A percentile compares a stretch with the other conserved stretches of the same genome.
Evolutionary conservation across 805 yeast species (phyloP).

Genomic region (Myxozyma neglecta): DNA sequence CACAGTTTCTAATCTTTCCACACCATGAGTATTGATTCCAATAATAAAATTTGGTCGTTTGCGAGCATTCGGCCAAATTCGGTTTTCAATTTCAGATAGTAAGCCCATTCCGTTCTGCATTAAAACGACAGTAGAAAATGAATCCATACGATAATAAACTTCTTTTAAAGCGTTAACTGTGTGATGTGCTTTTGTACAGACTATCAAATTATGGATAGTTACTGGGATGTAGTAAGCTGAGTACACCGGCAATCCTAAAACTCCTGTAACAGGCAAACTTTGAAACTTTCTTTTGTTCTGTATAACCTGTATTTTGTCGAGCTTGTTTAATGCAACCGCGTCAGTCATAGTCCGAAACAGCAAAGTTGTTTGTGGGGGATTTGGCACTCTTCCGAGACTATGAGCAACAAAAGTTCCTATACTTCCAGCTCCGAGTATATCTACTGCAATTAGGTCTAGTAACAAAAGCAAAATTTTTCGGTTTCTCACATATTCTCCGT

Average conservation of each 20-base stretch:
- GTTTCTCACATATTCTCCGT: background rate
- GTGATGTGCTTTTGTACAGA: conserved; percentile 79
- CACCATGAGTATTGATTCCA: conserved; percentile 84
- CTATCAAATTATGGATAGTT: conserved; percentile 57
- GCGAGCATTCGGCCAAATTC: conserved; percentile 53
- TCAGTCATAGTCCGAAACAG: conserved; percentile 6
- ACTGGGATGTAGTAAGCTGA: conserved; percentile 15
- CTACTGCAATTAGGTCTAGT: background rate
- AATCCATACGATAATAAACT: conserved; percentile 1
- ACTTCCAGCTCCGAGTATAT: conserved; percentile 18
- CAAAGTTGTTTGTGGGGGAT: conserved; percentile 1
- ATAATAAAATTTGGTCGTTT: conserved; percentile 61
- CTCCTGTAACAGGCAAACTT: background rate
- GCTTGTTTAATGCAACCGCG: background rate
- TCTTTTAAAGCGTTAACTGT: conserved; percentile 53
- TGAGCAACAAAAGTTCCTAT: conserved; percentile 15
- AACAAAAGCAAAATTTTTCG: background rate
- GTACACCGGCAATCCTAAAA: background rate
- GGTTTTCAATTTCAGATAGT: conserved; percentile 48
- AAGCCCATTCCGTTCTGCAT: conserved; percentile 89
- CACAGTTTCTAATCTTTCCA: conserved; percentile 33
- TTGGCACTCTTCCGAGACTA: background rate
- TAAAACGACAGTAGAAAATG: conserved; percentile 44
- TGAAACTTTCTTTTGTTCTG: background rate
- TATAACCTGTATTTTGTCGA: background rate